phyloP scores from a whole-genome alignment of 2,329 filamentous ascomycete species.

The Colletotrichum cereale region DNA sequence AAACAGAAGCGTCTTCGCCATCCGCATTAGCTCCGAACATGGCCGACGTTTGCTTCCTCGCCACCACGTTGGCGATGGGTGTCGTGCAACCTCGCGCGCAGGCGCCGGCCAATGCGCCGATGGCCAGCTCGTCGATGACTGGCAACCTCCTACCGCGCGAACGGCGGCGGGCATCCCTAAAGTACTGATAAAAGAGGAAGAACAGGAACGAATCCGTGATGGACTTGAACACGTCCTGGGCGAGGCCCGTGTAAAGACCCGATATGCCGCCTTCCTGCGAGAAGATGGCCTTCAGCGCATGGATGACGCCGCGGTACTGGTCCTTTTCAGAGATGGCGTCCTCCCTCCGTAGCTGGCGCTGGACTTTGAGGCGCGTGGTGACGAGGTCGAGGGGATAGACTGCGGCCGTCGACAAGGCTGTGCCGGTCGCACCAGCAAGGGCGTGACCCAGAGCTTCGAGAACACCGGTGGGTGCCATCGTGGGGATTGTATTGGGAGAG shows the following conservation, averaged over 20 bases:
- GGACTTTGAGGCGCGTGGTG: constrained; percentile 85
- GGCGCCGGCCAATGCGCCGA: constrained; percentile 81
- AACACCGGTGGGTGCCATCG: constrained; percentile 47
- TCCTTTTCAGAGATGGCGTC: constrained; percentile 35
- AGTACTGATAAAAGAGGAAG: constrained; percentile 81
- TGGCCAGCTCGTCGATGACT: constrained; percentile 77
- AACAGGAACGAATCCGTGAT: constrained; percentile 85
- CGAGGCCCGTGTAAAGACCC: constrained; percentile 78
- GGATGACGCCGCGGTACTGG: constrained; percentile 74
- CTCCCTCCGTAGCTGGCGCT: constrained; percentile 67
- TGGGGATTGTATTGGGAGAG: background rate
- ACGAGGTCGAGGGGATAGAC: constrained; percentile 87
- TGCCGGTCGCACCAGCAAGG: constrained; percentile 81
- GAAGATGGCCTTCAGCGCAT: constrained; percentile 80
- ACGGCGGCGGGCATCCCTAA: constrained; percentile 50
- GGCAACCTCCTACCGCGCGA: constrained; percentile 59
- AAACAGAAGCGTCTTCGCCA: constrained; percentile 54
- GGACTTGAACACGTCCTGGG: constrained; percentile 75
- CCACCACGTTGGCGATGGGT: constrained; percentile 85
- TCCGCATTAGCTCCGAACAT: constrained; percentile 18
- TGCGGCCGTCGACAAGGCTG: constrained; percentile 81
- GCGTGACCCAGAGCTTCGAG: constrained; percentile 86
- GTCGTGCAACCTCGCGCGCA: constrained; percentile 82
- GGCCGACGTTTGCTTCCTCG: constrained; percentile 80
- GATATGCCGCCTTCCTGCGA: constrained; percentile 74